These are phyloP conservation scores for Priceomyces medius DNA, from an alignment of 805 yeast genomes.

Conservation along the genomic window DNA sequence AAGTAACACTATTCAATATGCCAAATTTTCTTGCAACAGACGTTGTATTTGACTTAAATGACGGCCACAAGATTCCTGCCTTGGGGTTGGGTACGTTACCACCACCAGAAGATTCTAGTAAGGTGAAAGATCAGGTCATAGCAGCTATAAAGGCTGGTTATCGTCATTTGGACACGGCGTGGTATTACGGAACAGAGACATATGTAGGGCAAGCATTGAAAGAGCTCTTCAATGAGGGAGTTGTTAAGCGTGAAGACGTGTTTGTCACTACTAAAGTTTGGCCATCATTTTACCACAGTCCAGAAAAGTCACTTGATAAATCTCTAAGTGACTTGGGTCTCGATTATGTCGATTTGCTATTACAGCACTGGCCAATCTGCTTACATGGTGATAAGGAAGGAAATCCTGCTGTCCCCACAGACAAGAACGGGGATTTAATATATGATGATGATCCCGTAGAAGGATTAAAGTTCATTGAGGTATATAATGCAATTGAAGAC, in stretches of 20 bases:
- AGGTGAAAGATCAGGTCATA: conserved; percentile 54
- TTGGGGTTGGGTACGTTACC: conserved; percentile 75
- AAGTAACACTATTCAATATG: too few relatives aligned
- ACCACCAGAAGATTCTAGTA: conserved; percentile 43
- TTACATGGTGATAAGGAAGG: conserved; percentile 35
- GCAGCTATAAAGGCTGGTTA: conserved; percentile 53
- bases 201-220: conserved; percentile 53
- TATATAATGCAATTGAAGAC: conserved; percentile 60
- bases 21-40: conserved; percentile 26
- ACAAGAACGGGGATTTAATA: conserved; percentile 34
- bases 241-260: conserved; percentile 40
- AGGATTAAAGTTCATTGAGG: conserved; percentile 48
- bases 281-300: conserved; percentile 41
- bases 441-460: conserved; percentile 40
- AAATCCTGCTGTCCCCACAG: conserved; percentile 31
- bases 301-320: conserved; percentile 32
- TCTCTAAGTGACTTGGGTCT: conserved; percentile 47
- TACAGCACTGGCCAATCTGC: conserved; percentile 61
- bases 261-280: conserved; percentile 62
- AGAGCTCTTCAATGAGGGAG: conserved; percentile 44
- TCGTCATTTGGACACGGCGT: conserved; percentile 67
- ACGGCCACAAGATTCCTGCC: conserved; percentile 61
- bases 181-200: conserved; percentile 55
- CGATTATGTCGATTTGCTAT: conserved; percentile 58
- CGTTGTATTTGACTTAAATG: conserved; percentile 48